These are phyloP conservation scores for Bryoerythrophyllum caledonicum DNA, from an alignment of 225 moss, liverwort and hornwort species.

Conservation along the genomic window DNA sequence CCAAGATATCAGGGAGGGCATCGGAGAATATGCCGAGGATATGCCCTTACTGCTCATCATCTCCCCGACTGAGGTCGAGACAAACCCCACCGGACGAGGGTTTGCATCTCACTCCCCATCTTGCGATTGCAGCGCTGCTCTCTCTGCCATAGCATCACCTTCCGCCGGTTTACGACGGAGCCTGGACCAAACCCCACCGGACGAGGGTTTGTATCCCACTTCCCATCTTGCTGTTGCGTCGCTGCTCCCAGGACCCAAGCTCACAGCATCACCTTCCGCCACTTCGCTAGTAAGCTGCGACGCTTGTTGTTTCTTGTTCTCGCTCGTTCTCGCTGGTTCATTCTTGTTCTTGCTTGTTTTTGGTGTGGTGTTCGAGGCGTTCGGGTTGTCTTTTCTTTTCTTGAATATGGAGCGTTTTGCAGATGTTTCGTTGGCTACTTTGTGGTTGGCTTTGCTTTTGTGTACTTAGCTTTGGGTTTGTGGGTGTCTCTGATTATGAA, in stretches of 20 bases:
- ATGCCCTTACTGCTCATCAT: too few relatives aligned
- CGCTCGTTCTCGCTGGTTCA: too few relatives aligned
- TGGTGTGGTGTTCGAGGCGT: neutral
- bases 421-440: neutral
- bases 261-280: neutral
- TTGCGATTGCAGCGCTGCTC: neutral
- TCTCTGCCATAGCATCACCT: too few relatives aligned
- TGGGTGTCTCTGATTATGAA: neutral
- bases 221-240: too few relatives aligned
- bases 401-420: neutral
- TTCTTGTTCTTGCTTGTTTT: neutral
- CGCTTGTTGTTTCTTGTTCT: neutral
- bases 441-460: neutral
- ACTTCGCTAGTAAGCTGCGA: neutral
- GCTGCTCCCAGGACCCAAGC: neutral
- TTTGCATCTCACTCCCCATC: neutral
- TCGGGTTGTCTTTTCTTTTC: neutral
- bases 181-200: too few relatives aligned
- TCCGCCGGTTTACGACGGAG: too few relatives aligned
- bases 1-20: too few relatives aligned
- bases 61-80: too few relatives aligned
- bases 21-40: too few relatives aligned
- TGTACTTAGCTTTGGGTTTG: neutral
- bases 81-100: too few relatives aligned
- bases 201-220: too few relatives aligned